phyloP scores from a whole-genome alignment of 2,329 filamentous ascomycete genomes.

The Diaporthe destruens region DNA sequence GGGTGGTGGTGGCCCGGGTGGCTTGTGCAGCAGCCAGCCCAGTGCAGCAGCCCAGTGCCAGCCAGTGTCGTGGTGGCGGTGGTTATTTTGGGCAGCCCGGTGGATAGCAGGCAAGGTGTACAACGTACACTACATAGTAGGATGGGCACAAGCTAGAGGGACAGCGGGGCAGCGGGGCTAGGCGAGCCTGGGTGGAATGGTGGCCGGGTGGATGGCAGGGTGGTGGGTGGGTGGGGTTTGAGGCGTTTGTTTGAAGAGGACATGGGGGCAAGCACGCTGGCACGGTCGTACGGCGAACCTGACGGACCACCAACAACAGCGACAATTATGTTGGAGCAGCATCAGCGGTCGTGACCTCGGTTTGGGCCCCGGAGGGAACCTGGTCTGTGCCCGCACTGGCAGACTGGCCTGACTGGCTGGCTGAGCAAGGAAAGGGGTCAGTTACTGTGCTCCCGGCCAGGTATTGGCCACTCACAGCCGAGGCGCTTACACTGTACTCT shows the following conservation, averaged over 20 bases:
- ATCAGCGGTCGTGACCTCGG: slow-evolving; percentile 11
- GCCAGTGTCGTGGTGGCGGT: not conserved
- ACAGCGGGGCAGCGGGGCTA: slow-evolving; percentile 23
- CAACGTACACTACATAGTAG: too few species aligned
- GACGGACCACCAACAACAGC: not conserved
- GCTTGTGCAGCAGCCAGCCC: not conserved
- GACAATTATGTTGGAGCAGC: slow-evolving; percentile 20
- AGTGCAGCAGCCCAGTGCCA: too few species aligned
- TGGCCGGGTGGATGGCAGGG: too few species aligned
- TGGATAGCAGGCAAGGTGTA: not conserved
- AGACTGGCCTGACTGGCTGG: not conserved
- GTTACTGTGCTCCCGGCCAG: not conserved
- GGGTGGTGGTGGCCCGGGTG: not conserved
- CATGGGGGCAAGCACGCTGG: not conserved
- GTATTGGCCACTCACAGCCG: slow-evolving; percentile 1
- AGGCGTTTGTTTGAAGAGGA: slow-evolving; percentile 30
- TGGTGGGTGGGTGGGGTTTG: slow-evolving; percentile 12
- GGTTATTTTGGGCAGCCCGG: slow-evolving; percentile 12
- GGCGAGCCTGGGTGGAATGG: slow-evolving; percentile 17
- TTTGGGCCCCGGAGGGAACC: slow-evolving; percentile 6
- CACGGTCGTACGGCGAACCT: not conserved
- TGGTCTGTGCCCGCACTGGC: slow-evolving; percentile 17
- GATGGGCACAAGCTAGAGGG: slow-evolving; percentile 7
- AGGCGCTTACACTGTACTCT: not conserved
- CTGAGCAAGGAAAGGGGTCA: slow-evolving; percentile 8